Evolutionary conservation across 2,329 filamentous ascomycete species (phyloP), one percentile per base, ranked within the genome.

Genomic region (Trichoderma harzianum): DNA sequence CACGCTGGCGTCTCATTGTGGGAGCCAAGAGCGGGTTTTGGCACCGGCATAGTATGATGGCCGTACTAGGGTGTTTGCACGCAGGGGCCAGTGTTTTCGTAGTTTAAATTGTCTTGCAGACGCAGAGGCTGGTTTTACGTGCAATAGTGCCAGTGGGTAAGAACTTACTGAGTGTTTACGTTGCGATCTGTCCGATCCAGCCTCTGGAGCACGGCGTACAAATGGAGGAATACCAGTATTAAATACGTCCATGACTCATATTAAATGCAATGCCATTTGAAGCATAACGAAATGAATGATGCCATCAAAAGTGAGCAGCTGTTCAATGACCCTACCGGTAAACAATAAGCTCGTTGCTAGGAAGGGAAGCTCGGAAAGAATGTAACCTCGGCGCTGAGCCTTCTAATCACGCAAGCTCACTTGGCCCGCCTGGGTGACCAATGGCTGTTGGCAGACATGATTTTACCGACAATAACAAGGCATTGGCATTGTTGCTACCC

Each of bases 331-430:
- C n/a, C 21, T 53, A 14, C 57, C 28, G 24, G 5, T 7, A 34
- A 60, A 5, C 11, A 4, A 14, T 30, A 21, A 2, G n/a, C 21
- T 14, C 21, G 5, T 34, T 21, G 32, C 60, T 30, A 5, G 34
- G 16, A 63, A 47, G 34, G 60, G 60, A 63, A 63, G 60, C 60
- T 63, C 60, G 10, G 34, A 26, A 21, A 47, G 10, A n/a, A 30
- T 63, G 60, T 43, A 63, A 63, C 34, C 21, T 28, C 18, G 11
- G 16, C 28, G 26, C 18, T 24, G 8, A 14, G 36, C 4, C 8
- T 30, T 63, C 5, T 30, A n/a, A 63, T 63, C 60, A 63, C 36
- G 60, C 60, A 63, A 63, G 60, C 60, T 63, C 60, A 43, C 60
- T 24, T 34, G 18, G 30, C 12, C 16, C 28, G 18, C 18, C 12